Conservation (phyloP, 495 filamentous ascomycete genomes). For the Thozetella sp. region DNA sequence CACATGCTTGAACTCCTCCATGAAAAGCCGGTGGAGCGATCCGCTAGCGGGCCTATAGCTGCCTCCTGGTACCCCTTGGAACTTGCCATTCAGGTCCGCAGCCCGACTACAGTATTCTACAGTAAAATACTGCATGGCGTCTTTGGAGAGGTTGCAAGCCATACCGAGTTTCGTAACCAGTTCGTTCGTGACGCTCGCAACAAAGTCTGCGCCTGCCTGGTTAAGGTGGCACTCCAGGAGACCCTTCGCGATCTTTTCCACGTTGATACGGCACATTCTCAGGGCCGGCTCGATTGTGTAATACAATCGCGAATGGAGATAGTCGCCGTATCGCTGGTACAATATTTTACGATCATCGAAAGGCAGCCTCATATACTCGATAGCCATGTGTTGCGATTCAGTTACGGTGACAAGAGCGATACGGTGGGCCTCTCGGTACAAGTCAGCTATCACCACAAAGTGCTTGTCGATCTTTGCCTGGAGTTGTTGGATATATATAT, state of each 20-base stretch:
- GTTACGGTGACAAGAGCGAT: not conserved
- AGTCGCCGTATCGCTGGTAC: not conserved
- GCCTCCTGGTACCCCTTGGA: not conserved
- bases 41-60: not conserved
- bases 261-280: too few species aligned
- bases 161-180: too few species aligned
- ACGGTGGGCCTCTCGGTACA: not conserved
- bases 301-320: not conserved
- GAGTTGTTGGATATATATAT: too few species aligned
- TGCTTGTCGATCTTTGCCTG: not conserved
- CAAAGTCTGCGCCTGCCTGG: too few species aligned
- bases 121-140: too few species aligned
- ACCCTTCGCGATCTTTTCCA: too few species aligned
- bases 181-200: too few species aligned
- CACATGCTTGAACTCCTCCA: not conserved
- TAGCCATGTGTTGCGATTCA: conserved; percentile 3
- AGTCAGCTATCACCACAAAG: not conserved
- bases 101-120: too few species aligned
- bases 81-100: not conserved
- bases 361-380: not conserved
- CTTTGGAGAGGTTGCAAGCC: too few species aligned
- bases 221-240: too few species aligned
- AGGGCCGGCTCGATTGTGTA: not conserved
- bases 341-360: not conserved
- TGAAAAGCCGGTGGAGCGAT: not conserved